Base-by-base conservation (phyloP, 2,329 filamentous ascomycete genomes). In the Beauveria sp. region DNA sequence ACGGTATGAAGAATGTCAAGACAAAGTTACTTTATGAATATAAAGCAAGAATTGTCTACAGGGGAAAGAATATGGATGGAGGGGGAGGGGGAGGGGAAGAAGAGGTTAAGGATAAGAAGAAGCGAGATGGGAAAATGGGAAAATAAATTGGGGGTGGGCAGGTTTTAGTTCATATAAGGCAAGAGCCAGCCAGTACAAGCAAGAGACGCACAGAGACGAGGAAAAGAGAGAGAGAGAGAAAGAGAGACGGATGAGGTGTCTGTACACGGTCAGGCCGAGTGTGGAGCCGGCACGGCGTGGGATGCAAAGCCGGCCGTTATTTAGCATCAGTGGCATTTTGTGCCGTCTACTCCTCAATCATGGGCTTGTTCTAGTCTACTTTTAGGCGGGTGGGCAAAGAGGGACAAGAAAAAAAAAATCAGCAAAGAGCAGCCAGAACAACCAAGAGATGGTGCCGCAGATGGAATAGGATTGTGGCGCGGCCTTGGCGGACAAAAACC, bases 281-380 rank as follows among this genome's bases (percentile, higher is more conserved):
- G 56, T 59, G 56, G 56, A 53, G 56, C 37, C 20, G 53, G 34
- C 26, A 47, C 56, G 56, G 56, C 56, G 37, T 53, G 40, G 56
- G 46, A 53, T 24, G 40, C 24, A 59, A 59, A 59, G 56, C 56
- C 48, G 56, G 56, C 56, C 56, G 56, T 59, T 57, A 40, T 26
- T 44, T 37, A 37, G 34, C 34, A 47, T 47, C 20, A n/a, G 18
- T 18, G 18, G 44, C 44, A 47, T 47, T 26, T 14, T 26, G 12
- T 16, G 44, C 44, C 12, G 12, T 37, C 34, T 34, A 34, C 30
- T 37, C 34, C 12, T 37, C 34, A 14, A 6, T 37, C 34, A 37
- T 37, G 34, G 34, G 34, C 12, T 37, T 37, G 34, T 37, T 37
- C 34, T 37, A 37, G 34, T 37, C 34, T 37, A 37, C 34, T 47